Conservation (phyloP, 768 basidiomycete genomes). For the Suillus ampliporus region DNA sequence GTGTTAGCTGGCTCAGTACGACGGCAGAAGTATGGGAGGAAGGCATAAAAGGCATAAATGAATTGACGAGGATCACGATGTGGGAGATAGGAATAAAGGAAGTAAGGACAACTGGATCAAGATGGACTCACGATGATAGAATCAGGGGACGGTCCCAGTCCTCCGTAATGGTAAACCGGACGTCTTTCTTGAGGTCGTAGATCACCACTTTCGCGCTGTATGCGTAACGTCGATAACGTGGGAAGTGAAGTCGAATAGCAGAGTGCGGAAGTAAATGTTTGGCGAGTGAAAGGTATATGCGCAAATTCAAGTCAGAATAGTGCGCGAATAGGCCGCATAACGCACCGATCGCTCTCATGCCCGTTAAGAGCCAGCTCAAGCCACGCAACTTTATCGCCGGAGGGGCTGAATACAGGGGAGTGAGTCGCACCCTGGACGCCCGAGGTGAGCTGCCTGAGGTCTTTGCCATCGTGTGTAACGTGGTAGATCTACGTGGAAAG, state of each 20-base stretch:
- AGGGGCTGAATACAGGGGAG: constrained; percentile 68
- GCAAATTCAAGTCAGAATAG: constrained; percentile 4
- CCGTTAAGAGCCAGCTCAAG: constrained; percentile 87
- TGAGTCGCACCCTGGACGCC: constrained; percentile 86
- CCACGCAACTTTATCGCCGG: constrained; percentile 84
- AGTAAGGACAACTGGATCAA: background rate
- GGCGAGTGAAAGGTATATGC: background rate
- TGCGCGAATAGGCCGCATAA: background rate
- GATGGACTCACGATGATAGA: background rate
- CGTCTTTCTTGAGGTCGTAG: constrained; percentile 71
- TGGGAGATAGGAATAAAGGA: background rate
- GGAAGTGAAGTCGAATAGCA: background rate
- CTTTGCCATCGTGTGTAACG: constrained; percentile 58
- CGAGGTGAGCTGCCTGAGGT: constrained; percentile 75
- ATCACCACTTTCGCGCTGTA: constrained; percentile 76
- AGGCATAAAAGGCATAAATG: background rate
- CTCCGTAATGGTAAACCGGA: constrained; percentile 77
- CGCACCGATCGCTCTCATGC: constrained; percentile 83
- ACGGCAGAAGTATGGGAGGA: background rate
- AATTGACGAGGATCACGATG: background rate
- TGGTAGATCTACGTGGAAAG: constrained; percentile 64
- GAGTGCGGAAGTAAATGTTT: background rate
- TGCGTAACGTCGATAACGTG: background rate
- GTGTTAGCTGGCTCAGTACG: background rate
- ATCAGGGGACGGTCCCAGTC: constrained; percentile 86